Percentiles rank a stretch among this genome's conserved stretches.
phyloP scores from a whole-genome alignment of 2,329 filamentous ascomycete species.

The Sphaceloma murrayae region DNA sequence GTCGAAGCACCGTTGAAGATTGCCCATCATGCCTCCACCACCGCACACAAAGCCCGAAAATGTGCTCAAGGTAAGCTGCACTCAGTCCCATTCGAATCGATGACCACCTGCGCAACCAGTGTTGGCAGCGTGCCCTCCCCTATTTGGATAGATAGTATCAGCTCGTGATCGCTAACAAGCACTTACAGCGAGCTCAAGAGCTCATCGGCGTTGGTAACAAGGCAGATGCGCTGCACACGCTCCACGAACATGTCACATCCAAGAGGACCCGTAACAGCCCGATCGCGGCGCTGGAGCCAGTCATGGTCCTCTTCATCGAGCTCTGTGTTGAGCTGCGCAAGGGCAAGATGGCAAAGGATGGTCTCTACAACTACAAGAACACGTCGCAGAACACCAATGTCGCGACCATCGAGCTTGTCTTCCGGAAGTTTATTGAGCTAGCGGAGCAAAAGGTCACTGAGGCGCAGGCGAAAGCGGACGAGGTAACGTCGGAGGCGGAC shows the following conservation, averaged over 20 bases:
- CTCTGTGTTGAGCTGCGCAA: constrained; percentile 95
- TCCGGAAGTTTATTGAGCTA: constrained; percentile 96
- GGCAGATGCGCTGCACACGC: constrained; percentile 80
- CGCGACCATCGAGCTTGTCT: constrained; percentile 90
- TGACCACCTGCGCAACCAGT: no score
- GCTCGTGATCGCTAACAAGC: constrained; percentile 18
- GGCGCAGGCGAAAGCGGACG: constrained; percentile 90
- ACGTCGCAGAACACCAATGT: constrained; percentile 99
- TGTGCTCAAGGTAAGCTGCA: constrained; percentile 72
- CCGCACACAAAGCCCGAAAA: constrained; percentile 98
- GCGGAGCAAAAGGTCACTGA: constrained; percentile 93
- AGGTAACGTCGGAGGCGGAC: constrained; percentile 81
- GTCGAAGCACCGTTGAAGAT: constrained; percentile 15
- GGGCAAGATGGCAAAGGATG: constrained; percentile 97
- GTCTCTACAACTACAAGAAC: constrained; percentile 99
- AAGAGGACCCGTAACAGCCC: constrained; percentile 97
- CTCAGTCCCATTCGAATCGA: neutral
- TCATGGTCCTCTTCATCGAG: constrained; percentile 96
- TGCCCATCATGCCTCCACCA: constrained; percentile 73
- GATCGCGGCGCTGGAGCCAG: constrained; percentile 90
- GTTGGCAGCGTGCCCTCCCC: no score
- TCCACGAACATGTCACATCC: constrained; percentile 98
- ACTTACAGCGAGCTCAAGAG: constrained; percentile 71
- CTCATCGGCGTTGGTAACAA: constrained; percentile 96
- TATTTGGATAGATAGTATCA: constrained; percentile 4